Evolutionary conservation across 495 filamentous ascomycete genomes (phyloP), one percentile per base, ranked within the genome.

Genomic region (Recurvomyces mirabilis): DNA sequence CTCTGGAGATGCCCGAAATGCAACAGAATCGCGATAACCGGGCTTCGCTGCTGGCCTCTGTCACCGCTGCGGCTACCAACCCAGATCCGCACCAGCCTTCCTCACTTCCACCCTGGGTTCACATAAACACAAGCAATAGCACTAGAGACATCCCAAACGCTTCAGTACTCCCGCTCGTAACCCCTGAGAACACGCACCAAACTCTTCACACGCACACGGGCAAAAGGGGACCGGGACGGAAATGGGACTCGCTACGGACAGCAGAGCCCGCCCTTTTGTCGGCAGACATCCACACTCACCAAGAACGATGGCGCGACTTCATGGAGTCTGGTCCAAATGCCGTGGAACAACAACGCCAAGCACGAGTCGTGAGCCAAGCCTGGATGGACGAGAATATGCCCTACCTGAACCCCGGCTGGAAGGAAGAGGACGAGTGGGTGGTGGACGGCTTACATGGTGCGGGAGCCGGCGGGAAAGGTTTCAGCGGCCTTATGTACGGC

Each of bases 351-450:
- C 5, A 28, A 9, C 11, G 17, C 12, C 20, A 32, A 13, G 46
- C 49, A 28, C 25, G 51, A 24, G 35, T 54, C 7, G 51, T 54
- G 36, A 31, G 37, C 36, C 18, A 33, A 29, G 41, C 39, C 21
- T 54, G 51, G 51, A 24, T 54, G 41, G 51, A 54, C 23, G 46
- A 54, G 45, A 37, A 54, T 32, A 54, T 54, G 51, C 51, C 51
- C 14, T 17, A 41, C 29, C 15, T 54, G 36, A 36, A 26, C 18
- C 39, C 13, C 13, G 29, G 17, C 3, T 52, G 43, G 42, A 5
- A 37, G 7, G 29, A 33, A 13, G 36, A 44, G 21, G 46, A 47
- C 12, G 45, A 31, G 33, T 28, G 35, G 43, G 10, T 23, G 7
- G 38, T 3, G n/a, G 14, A 29, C 1, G 44, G 20, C 26, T n/a